A percentile compares a stretch with the other conserved stretches of the same genome.
Conservation (phyloP, 495 filamentous ascomycete species). For the Penicillium argentinense region DNA sequence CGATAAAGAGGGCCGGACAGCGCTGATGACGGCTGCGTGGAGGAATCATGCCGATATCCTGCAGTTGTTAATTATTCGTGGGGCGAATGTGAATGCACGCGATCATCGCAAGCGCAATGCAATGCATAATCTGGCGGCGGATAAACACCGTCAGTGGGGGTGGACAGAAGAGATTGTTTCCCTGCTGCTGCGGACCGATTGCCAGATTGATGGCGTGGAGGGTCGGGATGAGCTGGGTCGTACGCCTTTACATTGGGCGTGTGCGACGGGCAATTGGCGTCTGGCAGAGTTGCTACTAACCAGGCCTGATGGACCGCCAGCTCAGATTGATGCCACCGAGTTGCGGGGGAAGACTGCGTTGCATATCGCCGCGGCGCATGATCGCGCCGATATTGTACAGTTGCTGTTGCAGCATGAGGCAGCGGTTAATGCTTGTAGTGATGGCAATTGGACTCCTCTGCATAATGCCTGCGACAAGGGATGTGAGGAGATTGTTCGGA, state of each 20-base stretch:
- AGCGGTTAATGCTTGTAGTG: slow-evolving; percentile 54
- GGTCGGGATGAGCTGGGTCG: slow-evolving; percentile 50
- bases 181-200: slow-evolving; percentile 42
- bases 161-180: slow-evolving; percentile 53
- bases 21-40: slow-evolving; percentile 60
- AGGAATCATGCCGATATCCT: slow-evolving; percentile 53
- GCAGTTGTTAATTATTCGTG: slow-evolving; percentile 46
- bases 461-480: slow-evolving; percentile 64
- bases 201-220: slow-evolving; percentile 40
- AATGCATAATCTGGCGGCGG: slow-evolving; percentile 57
- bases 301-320: slow-evolving; percentile 38
- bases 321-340: slow-evolving; percentile 52
- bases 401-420: slow-evolving; percentile 54
- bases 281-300: slow-evolving; percentile 57
- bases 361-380: slow-evolving; percentile 58
- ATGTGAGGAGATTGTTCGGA: slow-evolving; percentile 44
- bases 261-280: slow-evolving; percentile 56
- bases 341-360: slow-evolving; percentile 59
- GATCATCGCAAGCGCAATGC: slow-evolving; percentile 41
- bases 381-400: slow-evolving; percentile 53
- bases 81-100: slow-evolving; percentile 49
- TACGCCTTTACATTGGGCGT: slow-evolving; percentile 64
- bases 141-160: slow-evolving; percentile 46
- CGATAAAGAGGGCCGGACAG: slow-evolving; percentile 53
- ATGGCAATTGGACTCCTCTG: slow-evolving; percentile 63